phyloP scores from a whole-genome alignment of 2,329 filamentous ascomycete species.

The Remersonia thermophila region DNA sequence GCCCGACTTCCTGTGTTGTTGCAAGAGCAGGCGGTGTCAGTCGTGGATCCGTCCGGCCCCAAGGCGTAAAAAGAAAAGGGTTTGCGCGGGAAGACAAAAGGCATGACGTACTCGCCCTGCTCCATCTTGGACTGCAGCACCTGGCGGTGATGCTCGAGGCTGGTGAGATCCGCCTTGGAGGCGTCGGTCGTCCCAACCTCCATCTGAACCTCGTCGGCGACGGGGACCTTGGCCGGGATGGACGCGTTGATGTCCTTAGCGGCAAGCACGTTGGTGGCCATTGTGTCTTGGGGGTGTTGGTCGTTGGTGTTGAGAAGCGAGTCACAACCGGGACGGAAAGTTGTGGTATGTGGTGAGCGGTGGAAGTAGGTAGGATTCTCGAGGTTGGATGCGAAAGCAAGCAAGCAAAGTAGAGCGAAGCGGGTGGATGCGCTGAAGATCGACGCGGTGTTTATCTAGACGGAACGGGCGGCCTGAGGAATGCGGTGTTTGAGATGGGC shows the following conservation, averaged over 20 bases:
- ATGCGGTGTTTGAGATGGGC: not conserved
- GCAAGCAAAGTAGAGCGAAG: no score
- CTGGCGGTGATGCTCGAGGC: slow-evolving; percentile 68
- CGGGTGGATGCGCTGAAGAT: no score
- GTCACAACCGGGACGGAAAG: no score
- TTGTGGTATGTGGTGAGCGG: no score
- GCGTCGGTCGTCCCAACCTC: slow-evolving; percentile 21
- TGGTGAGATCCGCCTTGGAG: slow-evolving; percentile 42
- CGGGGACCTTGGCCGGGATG: slow-evolving; percentile 22
- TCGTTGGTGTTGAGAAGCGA: not conserved
- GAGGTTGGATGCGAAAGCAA: no score
- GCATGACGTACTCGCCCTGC: slow-evolving; percentile 48
- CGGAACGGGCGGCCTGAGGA: not conserved
- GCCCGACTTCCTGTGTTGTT: slow-evolving; percentile 16
- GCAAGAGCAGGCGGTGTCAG: no score
- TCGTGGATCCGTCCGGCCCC: no score
- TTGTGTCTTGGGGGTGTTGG: slow-evolving; percentile 23
- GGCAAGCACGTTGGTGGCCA: slow-evolving; percentile 50
- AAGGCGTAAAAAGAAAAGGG: no score
- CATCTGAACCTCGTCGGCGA: no score
- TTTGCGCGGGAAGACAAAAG: no score
- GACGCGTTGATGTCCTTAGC: slow-evolving; percentile 54
- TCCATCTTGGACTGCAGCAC: slow-evolving; percentile 61
- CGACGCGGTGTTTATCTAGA: no score
- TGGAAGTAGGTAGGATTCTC: no score